Conservation (phyloP, 2,329 filamentous ascomycete genomes). For the Bipolaris victoriae region DNA sequence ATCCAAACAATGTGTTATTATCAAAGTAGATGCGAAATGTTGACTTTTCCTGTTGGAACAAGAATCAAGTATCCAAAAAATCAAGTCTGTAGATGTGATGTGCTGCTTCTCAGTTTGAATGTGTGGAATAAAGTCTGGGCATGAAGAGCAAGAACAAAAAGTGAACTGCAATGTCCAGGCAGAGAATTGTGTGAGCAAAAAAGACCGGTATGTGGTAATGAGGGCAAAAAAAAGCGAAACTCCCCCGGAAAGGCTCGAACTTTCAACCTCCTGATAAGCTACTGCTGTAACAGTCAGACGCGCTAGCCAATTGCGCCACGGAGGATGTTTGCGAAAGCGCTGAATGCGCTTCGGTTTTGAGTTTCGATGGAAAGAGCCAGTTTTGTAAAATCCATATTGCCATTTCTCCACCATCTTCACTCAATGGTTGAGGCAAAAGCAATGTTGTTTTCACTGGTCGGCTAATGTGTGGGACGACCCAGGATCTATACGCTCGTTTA, state of each 20-base stretch:
- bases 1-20: constrained; percentile 42
- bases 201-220: no score
- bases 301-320: constrained; percentile 61
- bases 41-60: constrained; percentile 15
- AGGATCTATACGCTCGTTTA: not conserved
- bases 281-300: constrained; percentile 62
- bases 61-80: not conserved
- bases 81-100: no score
- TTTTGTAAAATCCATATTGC: not conserved
- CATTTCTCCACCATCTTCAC: fast-evolving
- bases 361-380: constrained; percentile 2
- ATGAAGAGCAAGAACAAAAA: not conserved
- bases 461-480: not conserved
- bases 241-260: constrained; percentile 39
- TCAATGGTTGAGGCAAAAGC: not conserved
- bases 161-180: not conserved
- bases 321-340: constrained; percentile 33
- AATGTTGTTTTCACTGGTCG: no score
- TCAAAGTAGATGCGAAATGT: constrained; percentile 40
- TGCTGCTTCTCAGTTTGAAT: no score
- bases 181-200: no score
- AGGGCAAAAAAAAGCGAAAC: constrained; percentile 23
- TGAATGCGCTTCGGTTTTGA: constrained; percentile 18
- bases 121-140: no score
- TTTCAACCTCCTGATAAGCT: constrained; percentile 32